Conservation (phyloP, 768 basidiomycete species). For the Tulasnella sp. region DNA sequence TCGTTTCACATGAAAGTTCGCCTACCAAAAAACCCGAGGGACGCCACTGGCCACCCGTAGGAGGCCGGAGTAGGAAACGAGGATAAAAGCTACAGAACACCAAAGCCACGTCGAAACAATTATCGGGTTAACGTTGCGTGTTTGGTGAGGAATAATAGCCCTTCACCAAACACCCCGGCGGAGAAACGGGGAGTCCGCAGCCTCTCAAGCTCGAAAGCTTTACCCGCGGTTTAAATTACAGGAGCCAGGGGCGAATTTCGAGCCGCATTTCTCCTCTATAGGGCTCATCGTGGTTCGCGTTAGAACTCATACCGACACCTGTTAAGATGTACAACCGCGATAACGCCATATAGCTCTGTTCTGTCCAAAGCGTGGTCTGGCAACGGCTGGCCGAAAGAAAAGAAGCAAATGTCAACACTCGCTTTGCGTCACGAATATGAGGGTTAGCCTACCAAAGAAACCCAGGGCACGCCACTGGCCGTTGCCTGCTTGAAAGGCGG, state of each 20-base stretch:
- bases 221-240: not conserved
- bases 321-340: not conserved
- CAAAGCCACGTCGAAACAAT: too few species aligned
- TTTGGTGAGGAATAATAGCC: too few species aligned
- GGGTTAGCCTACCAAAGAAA: not conserved
- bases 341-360: not conserved
- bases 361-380: not conserved
- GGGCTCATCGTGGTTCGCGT: not conserved
- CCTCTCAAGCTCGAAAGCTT: not conserved
- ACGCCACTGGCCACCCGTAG: too few species aligned
- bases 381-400: too few species aligned
- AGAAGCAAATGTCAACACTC: too few species aligned
- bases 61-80: too few species aligned
- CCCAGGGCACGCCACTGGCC: constrained; percentile 1
- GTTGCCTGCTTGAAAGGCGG: not conserved
- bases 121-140: too few species aligned
- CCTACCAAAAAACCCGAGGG: too few species aligned
- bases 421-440: too few species aligned
- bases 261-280: not conserved
- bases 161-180: not conserved
- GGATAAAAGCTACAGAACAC: too few species aligned
- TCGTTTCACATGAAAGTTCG: too few species aligned
- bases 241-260: not conserved
- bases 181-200: not conserved
- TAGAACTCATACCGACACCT: not conserved